Percentiles rank a stretch among this genome's conserved stretches.
Conservation (phyloP, 768 basidiomycete species). For the Boletellus emodensis region DNA sequence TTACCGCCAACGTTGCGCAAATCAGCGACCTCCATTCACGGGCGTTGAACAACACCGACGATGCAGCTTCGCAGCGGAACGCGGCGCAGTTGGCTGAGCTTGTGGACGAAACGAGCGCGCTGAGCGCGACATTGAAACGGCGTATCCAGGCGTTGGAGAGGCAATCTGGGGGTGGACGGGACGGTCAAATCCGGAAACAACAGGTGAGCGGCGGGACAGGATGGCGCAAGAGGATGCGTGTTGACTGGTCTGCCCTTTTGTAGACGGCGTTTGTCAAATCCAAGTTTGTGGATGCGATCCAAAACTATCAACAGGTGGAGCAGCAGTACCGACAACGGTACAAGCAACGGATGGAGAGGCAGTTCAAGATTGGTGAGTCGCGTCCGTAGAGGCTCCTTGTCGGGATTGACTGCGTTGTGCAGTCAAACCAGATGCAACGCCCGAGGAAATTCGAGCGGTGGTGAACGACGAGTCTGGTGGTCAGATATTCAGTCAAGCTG, state of each 20-base stretch:
- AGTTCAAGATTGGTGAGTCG: slow-evolving; percentile 76
- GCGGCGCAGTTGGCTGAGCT: slow-evolving; percentile 63
- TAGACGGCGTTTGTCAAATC: slow-evolving; percentile 42
- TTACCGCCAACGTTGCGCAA: slow-evolving; percentile 64
- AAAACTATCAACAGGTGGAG: slow-evolving; percentile 80
- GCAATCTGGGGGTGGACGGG: slow-evolving; percentile 58
- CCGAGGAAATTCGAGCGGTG: slow-evolving; percentile 83
- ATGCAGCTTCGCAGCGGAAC: slow-evolving; percentile 57
- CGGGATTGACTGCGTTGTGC: neutral
- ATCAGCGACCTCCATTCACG: slow-evolving; percentile 74
- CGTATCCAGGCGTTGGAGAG: slow-evolving; percentile 70
- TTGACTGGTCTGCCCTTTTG: slow-evolving; percentile 1
- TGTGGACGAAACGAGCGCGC: slow-evolving; percentile 64
- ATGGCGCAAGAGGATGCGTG: slow-evolving; percentile 5
- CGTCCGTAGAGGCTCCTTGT: neutral
- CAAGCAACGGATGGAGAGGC: slow-evolving; percentile 78
- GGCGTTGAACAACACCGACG: slow-evolving; percentile 74
- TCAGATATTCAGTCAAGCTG: slow-evolving; percentile 90
- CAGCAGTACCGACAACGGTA: slow-evolving; percentile 74
- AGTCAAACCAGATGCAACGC: slow-evolving; percentile 93
- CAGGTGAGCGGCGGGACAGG: slow-evolving; percentile 44
- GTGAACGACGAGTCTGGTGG: slow-evolving; percentile 77
- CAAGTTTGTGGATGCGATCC: slow-evolving; percentile 83
- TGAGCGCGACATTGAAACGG: slow-evolving; percentile 66
- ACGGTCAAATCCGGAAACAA: slow-evolving; percentile 71